phyloP scores from a whole-genome alignment of 768 basidiomycete genomes.

The Collybia nuda region DNA sequence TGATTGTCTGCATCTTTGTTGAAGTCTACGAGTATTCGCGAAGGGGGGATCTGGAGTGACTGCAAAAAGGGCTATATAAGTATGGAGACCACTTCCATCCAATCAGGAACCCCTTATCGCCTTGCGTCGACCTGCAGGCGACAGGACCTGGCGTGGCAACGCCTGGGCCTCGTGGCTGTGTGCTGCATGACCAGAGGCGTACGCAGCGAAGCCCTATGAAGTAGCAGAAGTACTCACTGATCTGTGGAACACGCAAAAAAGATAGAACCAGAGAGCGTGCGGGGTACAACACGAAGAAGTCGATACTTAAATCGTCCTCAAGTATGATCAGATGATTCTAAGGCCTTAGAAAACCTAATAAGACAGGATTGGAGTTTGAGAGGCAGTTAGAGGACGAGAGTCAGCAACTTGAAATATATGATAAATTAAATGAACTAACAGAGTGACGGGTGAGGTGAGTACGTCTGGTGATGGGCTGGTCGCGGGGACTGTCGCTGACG shows the following conservation, averaged over 20 bases:
- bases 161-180: conserved; percentile 38
- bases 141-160: conserved; percentile 34
- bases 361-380: conserved; percentile 4
- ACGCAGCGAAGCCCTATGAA: neutral
- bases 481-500: conserved; percentile 40
- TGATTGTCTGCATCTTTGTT: conserved; percentile 88
- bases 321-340: conserved; percentile 23
- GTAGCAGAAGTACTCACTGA: conserved; percentile 13
- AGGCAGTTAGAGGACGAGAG: neutral
- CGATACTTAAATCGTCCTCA: conserved; percentile 28
- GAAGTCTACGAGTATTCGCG: conserved; percentile 12
- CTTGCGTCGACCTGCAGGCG: conserved; percentile 21
- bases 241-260: conserved; percentile 16
- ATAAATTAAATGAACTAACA: conserved; percentile 12
- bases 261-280: conserved; percentile 17
- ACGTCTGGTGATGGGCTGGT: conserved; percentile 17
- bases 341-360: conserved; percentile 20
- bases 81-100: conserved; percentile 11
- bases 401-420: neutral
- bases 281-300: conserved; percentile 21
- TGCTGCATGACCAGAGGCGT: conserved; percentile 10
- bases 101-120: conserved; percentile 22
- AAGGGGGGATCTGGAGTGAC: conserved; percentile 8
- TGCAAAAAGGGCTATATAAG: conserved; percentile 16
- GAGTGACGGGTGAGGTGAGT: conserved; percentile 15